Percentiles rank a stretch among this genome's conserved stretches.
Conservation (phyloP, 305 asterid genomes). For the Petunia hybrid region DNA sequence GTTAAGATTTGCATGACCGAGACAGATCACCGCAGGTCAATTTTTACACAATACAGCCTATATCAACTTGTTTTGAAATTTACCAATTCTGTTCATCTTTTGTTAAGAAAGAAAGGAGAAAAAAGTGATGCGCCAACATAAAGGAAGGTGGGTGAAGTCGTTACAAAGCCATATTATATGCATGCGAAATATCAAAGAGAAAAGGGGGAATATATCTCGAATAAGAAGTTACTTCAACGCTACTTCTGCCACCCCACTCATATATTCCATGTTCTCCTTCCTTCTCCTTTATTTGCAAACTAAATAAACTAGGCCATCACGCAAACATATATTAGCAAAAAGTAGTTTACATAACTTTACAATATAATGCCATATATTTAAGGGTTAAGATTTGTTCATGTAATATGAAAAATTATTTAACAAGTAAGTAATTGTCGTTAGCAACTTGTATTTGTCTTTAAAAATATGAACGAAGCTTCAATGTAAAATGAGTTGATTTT, state of each 20-base stretch:
- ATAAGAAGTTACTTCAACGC: background rate
- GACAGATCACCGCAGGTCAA: too few relatives aligned
- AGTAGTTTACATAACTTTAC: too few relatives aligned
- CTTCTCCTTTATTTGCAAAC: background rate
- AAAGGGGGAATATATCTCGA: background rate
- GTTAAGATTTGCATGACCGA: too few relatives aligned
- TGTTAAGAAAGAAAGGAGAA: background rate
- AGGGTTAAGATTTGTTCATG: too few relatives aligned
- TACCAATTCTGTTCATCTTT: background rate
- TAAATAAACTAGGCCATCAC: background rate
- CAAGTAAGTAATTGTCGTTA: too few relatives aligned
- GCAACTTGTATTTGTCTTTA: too few relatives aligned
- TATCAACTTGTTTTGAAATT: background rate
- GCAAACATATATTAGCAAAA: too few relatives aligned
- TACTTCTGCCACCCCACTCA: constrained; percentile 19
- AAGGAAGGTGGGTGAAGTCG: background rate
- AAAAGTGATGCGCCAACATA: background rate
- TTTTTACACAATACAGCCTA: background rate
- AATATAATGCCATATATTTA: too few relatives aligned
- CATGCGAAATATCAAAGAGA: background rate
- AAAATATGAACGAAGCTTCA: too few relatives aligned
- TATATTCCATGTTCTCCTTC: background rate
- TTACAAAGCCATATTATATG: constrained; percentile 25
- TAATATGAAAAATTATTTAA: too few relatives aligned
- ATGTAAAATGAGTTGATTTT: too few relatives aligned